phyloP scores from a whole-genome alignment of 2,329 filamentous ascomycete genomes.

The Lecanicillium sp. region DNA sequence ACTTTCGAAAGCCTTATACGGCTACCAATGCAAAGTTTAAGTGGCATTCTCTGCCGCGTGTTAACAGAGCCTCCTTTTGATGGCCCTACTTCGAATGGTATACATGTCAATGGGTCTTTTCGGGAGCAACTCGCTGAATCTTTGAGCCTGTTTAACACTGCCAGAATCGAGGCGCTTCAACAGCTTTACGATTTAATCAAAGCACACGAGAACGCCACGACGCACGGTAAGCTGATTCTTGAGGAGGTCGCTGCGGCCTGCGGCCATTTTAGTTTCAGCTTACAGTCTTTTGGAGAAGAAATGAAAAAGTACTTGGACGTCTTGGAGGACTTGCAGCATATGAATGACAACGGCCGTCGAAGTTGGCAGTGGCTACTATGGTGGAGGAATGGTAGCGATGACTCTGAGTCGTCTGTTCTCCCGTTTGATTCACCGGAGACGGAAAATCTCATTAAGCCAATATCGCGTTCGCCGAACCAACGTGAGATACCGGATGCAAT shows the following conservation, averaged over 20 bases:
- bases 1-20: conserved; percentile 74
- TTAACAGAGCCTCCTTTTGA: conserved; percentile 76
- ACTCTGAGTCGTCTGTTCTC: conserved; percentile 6
- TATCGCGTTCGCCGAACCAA: conserved; percentile 41
- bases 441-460: conserved; percentile 27
- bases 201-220: conserved; percentile 50
- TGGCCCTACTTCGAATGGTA: conserved; percentile 52
- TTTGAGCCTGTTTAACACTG: conserved; percentile 62
- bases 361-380: conserved; percentile 76
- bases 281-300: conserved; percentile 81
- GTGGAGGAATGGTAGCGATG: conserved; percentile 39
- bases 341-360: conserved; percentile 50
- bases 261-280: conserved; percentile 82
- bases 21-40: conserved; percentile 83
- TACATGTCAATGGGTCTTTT: conserved; percentile 69
- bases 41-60: conserved; percentile 74
- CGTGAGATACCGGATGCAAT: conserved; percentile 42
- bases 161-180: conserved; percentile 64
- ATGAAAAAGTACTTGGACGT: conserved; percentile 72
- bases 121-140: conserved; percentile 68
- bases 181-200: conserved; percentile 70
- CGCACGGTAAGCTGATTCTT: conserved; percentile 73
- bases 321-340: conserved; percentile 70
- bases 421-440: conserved; percentile 23
- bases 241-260: conserved; percentile 91